These are phyloP conservation scores for Gremmenia infestans DNA, from an alignment of 2,329 filamentous ascomycete genomes.

Conservation along the genomic window DNA sequence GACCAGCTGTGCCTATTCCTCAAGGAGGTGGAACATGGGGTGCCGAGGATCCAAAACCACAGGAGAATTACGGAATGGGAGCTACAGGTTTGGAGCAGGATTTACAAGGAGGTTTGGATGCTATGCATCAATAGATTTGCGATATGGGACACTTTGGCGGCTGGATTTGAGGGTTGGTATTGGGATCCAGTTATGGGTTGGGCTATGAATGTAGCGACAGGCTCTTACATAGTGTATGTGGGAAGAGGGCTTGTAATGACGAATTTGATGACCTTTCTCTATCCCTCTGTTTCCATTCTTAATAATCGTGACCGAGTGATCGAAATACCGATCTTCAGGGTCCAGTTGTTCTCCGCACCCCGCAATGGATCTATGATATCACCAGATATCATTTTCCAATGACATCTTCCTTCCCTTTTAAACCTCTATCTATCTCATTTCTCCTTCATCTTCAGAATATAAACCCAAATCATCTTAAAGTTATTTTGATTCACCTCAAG, in stretches of 20 bases:
- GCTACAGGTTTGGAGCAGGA: slow-evolving; percentile 32
- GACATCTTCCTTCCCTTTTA: background rate
- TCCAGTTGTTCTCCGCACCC: background rate
- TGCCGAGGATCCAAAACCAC: slow-evolving; percentile 32
- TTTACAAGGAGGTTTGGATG: slow-evolving; percentile 33
- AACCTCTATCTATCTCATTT: background rate
- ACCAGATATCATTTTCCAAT: background rate
- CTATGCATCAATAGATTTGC: slow-evolving; percentile 23
- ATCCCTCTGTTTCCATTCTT: no score
- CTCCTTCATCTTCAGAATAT: background rate
- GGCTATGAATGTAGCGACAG: background rate
- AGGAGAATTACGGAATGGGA: slow-evolving; percentile 30
- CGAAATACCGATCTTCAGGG: background rate
- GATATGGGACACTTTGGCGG: background rate
- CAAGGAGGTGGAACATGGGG: slow-evolving; percentile 29
- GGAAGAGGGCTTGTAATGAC: background rate
- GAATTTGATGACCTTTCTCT: background rate
- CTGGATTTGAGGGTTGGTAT: background rate
- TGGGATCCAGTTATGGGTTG: background rate
- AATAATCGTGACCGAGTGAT: background rate
- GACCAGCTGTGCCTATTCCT: slow-evolving; percentile 31
- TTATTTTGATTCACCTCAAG: slow-evolving; percentile 7
- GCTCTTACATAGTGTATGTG: background rate
- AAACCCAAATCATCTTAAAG: background rate
- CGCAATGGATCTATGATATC: background rate